phyloP scores from a whole-genome alignment of 2,329 filamentous ascomycete genomes.

The Tolypocladium capitatum region DNA sequence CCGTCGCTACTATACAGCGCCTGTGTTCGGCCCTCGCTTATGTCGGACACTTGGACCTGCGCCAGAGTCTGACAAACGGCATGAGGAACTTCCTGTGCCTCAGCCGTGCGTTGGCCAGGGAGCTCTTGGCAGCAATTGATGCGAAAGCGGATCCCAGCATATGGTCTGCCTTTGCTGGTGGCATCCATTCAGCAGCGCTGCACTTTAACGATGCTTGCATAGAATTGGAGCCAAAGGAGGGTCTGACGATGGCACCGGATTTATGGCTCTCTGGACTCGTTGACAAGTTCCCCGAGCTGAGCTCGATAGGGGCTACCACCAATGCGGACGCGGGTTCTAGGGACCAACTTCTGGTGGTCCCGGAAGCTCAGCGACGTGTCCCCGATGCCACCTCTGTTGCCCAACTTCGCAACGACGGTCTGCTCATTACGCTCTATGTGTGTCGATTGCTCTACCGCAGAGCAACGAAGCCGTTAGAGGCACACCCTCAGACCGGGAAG shows the following conservation, averaged over 20 bases:
- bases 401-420: slow-evolving; percentile 21
- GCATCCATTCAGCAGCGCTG: slow-evolving; percentile 20
- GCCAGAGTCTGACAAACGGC: slow-evolving; percentile 11
- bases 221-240: neutral
- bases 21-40: slow-evolving; percentile 32
- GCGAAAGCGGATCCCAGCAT: slow-evolving; percentile 16
- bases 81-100: slow-evolving; percentile 29
- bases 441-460: slow-evolving; percentile 27
- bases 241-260: slow-evolving; percentile 3
- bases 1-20: slow-evolving; percentile 16
- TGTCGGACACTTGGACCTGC: slow-evolving; percentile 33
- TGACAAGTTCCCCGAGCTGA: slow-evolving; percentile 16
- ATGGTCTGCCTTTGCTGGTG: slow-evolving; percentile 24
- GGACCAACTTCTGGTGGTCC: slow-evolving; percentile 3
- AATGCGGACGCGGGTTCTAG: neutral
- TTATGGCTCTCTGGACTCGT: slow-evolving; percentile 14
- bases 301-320: slow-evolving; percentile 3
- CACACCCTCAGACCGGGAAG: slow-evolving; percentile 7
- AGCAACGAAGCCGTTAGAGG: slow-evolving; percentile 18
- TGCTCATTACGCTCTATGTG: slow-evolving; percentile 25
- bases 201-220: slow-evolving; percentile 28
- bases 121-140: slow-evolving; percentile 23
- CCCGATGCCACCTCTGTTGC: slow-evolving; percentile 4
- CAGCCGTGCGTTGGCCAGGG: slow-evolving; percentile 18
- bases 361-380: neutral